These are phyloP conservation scores for Vaccinium corymbosum DNA, from an alignment of 148 eudicot species.

Conservation along the genomic window DNA sequence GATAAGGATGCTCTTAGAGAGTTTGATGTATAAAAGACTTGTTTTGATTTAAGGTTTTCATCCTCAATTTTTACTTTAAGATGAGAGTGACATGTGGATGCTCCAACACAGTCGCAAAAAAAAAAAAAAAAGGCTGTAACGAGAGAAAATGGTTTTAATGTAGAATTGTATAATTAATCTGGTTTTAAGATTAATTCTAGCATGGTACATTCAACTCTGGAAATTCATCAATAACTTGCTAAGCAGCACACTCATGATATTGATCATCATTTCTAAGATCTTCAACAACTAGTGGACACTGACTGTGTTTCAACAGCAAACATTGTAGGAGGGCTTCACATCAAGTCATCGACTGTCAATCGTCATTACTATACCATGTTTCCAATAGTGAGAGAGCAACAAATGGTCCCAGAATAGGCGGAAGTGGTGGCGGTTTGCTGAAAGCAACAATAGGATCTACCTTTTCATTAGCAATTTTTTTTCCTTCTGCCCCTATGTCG, in stretches of 20 bases:
- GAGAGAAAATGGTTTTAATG: no score
- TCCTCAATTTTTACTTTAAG: no score
- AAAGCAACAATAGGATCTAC: conserved; percentile 61
- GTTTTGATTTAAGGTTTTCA: no score
- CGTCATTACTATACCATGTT: conserved; percentile 43
- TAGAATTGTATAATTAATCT: no score
- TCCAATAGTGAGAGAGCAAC: conserved; percentile 44
- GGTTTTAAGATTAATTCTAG: no score
- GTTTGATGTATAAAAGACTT: no score
- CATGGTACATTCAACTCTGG: conserved; percentile 52
- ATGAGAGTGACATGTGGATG: no score
- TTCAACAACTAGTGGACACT: conserved; percentile 10
- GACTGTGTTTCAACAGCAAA: background rate
- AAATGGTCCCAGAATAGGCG: conserved; percentile 54
- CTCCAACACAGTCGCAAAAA: no score
- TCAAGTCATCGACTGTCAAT: conserved; percentile 16
- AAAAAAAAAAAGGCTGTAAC: no score
- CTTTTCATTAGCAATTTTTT: conserved; percentile 29
- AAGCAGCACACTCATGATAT: conserved; percentile 28
- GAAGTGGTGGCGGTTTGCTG: conserved; percentile 65
- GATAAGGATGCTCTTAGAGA: no score
- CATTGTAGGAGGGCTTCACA: background rate
- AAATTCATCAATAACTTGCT: conserved; percentile 34
- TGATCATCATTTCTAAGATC: conserved; percentile 29
- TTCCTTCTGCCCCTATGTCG: conserved; percentile 26